Conservation (phyloP, 768 basidiomycete genomes). For the Leccinellum albellum region DNA sequence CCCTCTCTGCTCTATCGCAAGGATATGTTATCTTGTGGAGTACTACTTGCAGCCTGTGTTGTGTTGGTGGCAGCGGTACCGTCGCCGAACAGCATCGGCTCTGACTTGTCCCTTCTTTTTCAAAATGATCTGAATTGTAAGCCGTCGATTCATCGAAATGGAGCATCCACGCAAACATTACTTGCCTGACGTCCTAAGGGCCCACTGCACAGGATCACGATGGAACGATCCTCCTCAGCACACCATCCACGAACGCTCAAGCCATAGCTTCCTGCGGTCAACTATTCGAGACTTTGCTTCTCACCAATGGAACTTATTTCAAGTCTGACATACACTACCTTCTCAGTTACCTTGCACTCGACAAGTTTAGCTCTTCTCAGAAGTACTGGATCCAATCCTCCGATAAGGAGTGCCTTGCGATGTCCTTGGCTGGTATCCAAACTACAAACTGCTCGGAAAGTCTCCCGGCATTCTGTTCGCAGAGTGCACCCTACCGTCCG, state of each 20-base stretch:
- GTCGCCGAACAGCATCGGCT: slow-evolving; percentile 1
- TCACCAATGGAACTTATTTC: slow-evolving; percentile 9
- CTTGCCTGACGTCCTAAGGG: neutral
- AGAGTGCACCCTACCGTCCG: slow-evolving; percentile 8
- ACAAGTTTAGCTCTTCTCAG: slow-evolving; percentile 2
- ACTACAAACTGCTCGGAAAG: neutral
- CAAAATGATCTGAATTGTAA: slow-evolving; percentile 12
- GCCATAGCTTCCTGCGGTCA: slow-evolving; percentile 4
- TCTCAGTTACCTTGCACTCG: slow-evolving; percentile 8
- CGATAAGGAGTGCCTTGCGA: slow-evolving; percentile 1
- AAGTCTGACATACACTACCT: slow-evolving; percentile 4
- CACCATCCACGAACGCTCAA: neutral
- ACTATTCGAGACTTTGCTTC: slow-evolving; percentile 5
- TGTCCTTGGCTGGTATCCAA: slow-evolving; percentile 5
- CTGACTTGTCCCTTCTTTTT: slow-evolving; percentile 8
- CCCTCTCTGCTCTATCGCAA: neutral
- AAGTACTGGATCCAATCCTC: slow-evolving; percentile 11
- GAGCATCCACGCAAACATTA: neutral
- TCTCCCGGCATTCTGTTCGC: slow-evolving; percentile 8
- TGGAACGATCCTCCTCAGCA: slow-evolving; percentile 4
- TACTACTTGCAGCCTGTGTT: neutral
- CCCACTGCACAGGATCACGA: slow-evolving; percentile 5
- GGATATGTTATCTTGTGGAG: neutral
- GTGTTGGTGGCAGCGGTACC: neutral
- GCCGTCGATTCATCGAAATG: neutral